Percentiles rank a stretch among this genome's conserved stretches.
Conservation (phyloP, 768 basidiomycete species). For the Crepidotus variabilis region DNA sequence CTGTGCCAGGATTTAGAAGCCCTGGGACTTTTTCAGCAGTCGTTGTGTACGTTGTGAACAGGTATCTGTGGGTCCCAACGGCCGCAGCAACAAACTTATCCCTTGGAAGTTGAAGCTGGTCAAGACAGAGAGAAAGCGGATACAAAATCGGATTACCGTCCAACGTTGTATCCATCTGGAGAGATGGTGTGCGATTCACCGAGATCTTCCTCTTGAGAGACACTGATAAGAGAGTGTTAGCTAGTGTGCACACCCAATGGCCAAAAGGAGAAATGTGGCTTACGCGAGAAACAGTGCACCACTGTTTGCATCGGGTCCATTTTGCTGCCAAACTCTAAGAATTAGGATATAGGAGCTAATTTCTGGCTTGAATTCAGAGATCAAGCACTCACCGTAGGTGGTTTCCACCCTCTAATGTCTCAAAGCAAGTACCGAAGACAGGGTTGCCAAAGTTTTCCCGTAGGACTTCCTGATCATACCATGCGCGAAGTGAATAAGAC, state of each 20-base stretch:
- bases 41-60: neutral
- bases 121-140: neutral
- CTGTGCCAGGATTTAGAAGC: neutral
- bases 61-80: slow-evolving; percentile 1
- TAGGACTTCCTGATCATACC: slow-evolving; percentile 52
- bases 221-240: neutral
- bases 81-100: slow-evolving; percentile 1
- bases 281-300: slow-evolving; percentile 20
- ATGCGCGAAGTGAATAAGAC: neutral
- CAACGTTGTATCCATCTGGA: slow-evolving; percentile 20
- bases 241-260: too few species aligned
- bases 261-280: neutral
- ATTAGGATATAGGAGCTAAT: neutral
- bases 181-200: slow-evolving; percentile 15
- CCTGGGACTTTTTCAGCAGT: neutral
- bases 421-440: slow-evolving; percentile 65
- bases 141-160: slow-evolving; percentile 10
- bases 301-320: slow-evolving; percentile 19
- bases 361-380: neutral
- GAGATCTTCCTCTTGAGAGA: slow-evolving; percentile 12
- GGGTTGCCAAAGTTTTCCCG: slow-evolving; percentile 65
- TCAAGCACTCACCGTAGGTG: slow-evolving; percentile 47
- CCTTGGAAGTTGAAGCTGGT: neutral
- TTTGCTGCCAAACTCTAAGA: slow-evolving; percentile 16
- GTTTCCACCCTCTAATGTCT: slow-evolving; percentile 65